Evolutionary conservation across 2,329 filamentous ascomycete species (phyloP).

Genomic region (Aspergillus hiratsukae): DNA sequence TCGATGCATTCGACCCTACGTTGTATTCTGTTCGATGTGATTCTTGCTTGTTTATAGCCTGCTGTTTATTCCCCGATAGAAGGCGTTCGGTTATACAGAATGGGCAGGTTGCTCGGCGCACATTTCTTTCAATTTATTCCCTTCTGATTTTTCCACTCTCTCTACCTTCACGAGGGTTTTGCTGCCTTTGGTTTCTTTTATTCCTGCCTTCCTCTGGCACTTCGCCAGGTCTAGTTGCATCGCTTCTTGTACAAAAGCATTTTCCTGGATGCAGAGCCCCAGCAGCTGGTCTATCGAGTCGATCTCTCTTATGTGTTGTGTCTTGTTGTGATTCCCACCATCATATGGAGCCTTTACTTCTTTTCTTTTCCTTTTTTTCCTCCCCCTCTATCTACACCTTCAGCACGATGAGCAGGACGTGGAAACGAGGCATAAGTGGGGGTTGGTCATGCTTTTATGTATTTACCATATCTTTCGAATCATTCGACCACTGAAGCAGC

Average conservation of each 20-base stretch:
- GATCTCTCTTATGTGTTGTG: conserved; percentile 9
- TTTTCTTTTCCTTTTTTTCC: conserved; percentile 7
- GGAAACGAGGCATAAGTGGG: conserved; percentile 13
- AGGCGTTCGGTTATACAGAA: conserved; percentile 34
- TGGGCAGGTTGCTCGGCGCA: conserved; percentile 31
- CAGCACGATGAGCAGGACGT: conserved; percentile 5
- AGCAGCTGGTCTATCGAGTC: conserved; percentile 7
- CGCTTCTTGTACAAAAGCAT: conserved; percentile 32
- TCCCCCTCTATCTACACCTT: conserved; percentile 7
- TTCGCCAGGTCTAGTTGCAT: conserved; percentile 6
- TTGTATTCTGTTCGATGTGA: conserved; percentile 25
- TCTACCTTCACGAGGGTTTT: conserved; percentile 1
- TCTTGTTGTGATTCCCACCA: conserved; percentile 1
- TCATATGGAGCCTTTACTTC: not conserved
- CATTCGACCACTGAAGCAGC: not conserved
- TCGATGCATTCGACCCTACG: conserved; percentile 19
- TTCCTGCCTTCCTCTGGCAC: conserved; percentile 10
- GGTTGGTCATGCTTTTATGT: conserved; percentile 11
- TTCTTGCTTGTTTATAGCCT: conserved; percentile 20
- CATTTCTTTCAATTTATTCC: conserved; percentile 16
- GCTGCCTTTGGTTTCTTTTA: conserved; percentile 3
- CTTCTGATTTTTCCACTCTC: conserved; percentile 5
- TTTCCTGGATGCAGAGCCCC: conserved; percentile 12
- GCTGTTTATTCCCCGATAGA: conserved; percentile 38
- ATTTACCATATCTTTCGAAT: conserved; percentile 22